Conservation (phyloP, 2,329 filamentous ascomycete genomes). For the Aspergillus chevalieri region DNA sequence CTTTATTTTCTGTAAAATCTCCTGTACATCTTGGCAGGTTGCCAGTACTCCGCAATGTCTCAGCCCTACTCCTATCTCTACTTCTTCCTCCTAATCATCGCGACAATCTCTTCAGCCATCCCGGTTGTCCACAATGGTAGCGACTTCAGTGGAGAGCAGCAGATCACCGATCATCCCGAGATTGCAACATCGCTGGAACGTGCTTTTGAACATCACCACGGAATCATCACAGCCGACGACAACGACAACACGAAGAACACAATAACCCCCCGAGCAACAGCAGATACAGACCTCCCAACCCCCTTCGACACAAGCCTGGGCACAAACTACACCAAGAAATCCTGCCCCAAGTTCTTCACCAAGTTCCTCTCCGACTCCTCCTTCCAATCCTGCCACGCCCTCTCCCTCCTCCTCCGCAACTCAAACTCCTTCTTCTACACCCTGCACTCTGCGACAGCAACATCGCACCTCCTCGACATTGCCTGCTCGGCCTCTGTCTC, state of each 20-base stretch:
- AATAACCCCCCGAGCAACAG: background rate
- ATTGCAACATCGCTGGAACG: conserved; percentile 4
- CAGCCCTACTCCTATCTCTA: background rate
- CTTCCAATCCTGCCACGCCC: conserved; percentile 69
- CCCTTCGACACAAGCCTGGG: conserved; percentile 62
- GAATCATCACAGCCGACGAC: too few species aligned
- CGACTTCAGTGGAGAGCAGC: background rate
- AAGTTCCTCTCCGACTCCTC: conserved; percentile 55
- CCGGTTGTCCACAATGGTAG: background rate
- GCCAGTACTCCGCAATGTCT: background rate
- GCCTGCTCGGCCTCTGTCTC: conserved; percentile 64
- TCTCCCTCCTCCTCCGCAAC: conserved; percentile 79
- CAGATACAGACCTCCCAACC: conserved; percentile 44
- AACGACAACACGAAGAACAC: too few species aligned
- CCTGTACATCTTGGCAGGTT: background rate
- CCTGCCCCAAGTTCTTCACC: conserved; percentile 55
- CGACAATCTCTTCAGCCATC: background rate
- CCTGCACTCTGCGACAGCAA: conserved; percentile 62
- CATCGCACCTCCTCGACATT: conserved; percentile 71
- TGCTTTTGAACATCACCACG: too few species aligned
- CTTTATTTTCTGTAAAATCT: background rate
- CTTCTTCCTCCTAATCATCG: background rate
- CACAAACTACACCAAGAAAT: conserved; percentile 53
- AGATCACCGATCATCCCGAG: background rate
- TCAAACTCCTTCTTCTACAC: conserved; percentile 79